These are phyloP conservation scores for Paramecium sonneborni DNA, from an alignment of 73 alveolate species.

Conservation along the genomic window DNA sequence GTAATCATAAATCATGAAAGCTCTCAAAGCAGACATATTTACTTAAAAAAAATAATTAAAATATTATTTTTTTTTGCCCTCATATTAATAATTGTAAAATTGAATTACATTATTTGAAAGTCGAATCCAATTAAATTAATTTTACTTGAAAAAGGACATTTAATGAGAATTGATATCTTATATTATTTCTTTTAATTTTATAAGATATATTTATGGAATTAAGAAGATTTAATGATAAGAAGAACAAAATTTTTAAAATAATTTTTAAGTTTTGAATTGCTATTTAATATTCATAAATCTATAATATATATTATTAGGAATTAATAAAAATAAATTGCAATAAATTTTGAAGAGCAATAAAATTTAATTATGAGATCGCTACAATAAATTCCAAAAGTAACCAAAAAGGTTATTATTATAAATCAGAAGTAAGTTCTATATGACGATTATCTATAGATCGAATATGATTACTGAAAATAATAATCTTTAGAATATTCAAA, in stretches of 20 bases:
- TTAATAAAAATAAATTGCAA: neutral
- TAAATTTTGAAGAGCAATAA: conserved; percentile 42
- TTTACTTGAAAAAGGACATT: too few relatives aligned
- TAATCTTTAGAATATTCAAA: neutral
- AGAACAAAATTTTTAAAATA: neutral
- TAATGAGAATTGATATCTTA: too few relatives aligned
- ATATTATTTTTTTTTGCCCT: neutral
- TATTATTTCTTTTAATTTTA: neutral
- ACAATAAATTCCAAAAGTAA: neutral
- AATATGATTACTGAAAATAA: neutral
- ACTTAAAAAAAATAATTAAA: neutral
- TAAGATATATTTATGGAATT: neutral
- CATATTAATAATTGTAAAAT: neutral
- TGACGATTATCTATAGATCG: neutral
- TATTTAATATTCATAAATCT: neutral
- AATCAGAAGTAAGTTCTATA: neutral
- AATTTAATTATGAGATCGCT: conserved; percentile 47
- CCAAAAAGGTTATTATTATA: conserved; percentile 34
- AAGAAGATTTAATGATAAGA: neutral
- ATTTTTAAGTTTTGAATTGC: neutral
- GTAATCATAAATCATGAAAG: conserved; percentile 10
- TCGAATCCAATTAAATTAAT: neutral
- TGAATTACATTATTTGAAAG: neutral
- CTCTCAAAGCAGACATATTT: conserved; percentile 4
- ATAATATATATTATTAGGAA: neutral